Evolutionary conservation across 352 stramenopile genomes (phyloP), one percentile per base, ranked within the genome.

Genomic region (Globisporangium splendens): DNA sequence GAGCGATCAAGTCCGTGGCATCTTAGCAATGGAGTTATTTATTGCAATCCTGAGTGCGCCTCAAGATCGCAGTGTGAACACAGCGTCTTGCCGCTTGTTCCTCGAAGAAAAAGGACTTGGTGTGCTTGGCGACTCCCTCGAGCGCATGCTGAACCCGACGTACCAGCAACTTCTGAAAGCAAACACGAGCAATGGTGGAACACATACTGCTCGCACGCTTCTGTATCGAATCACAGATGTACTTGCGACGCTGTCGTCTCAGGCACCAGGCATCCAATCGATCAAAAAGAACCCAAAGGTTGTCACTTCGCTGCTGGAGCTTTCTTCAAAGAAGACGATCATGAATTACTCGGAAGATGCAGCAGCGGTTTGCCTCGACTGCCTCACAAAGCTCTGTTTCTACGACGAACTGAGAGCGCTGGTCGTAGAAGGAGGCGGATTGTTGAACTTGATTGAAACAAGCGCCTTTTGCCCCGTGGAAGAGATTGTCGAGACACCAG

Each of bases 171-270:
- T 91, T 11, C 62, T 95, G 8, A 75, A 72, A 28, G 68, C 61
- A 0, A 69, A 65, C 28, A 72, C 58, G 17, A 54, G 54, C 2
- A 59, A 61, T 31, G 54, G 55, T 10, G 68, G 56, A 8, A 50
- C 68, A 20, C 75, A 80, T 58, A 85, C 80, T 44, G 80, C 82
- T 1, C 77, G 79, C 15, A 65, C 79, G 17, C 62, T 95, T 31
- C 68, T 95, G 13, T 88, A 82, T 66, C 83, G 82, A 20, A 70
- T 79, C n/a, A 89, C 75, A 15, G 81, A 91, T 13, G 49, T 92
- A 12, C 59, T 93, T 11, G 79, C 71, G 1, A 76, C 76, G 13
- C 57, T 93, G 18, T 76, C 75, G 0, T 52, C 69, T 24, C 48
- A 83, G 15, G 33, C 59, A 8, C 61, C 72, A 20, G 80, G 79